Evolutionary conservation across 768 basidiomycete species (phyloP), one percentile per base, ranked within the genome.

Genomic region (Daedaleopsis sinensis): DNA sequence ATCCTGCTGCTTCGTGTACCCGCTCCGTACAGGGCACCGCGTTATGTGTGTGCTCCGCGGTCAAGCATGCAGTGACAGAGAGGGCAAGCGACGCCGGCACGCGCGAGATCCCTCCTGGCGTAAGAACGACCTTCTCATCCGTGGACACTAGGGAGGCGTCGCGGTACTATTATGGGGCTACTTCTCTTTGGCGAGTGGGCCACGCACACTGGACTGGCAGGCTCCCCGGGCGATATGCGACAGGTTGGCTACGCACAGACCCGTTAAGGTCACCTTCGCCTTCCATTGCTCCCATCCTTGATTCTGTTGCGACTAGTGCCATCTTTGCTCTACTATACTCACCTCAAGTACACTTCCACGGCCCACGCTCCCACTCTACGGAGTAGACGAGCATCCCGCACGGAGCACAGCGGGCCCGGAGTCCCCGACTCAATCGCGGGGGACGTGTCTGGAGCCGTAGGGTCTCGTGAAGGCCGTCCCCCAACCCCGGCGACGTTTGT

Each of bases 401-500:
- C 78, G 72, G 76, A 76, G 73, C 72, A 73, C 68, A 63, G 48
- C 63, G 51, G 70, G 73, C 69, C 73, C 75, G 63, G 77, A 74
- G 82, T 79, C 80, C 68, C 46, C 64, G 81, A 76, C 81, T 79
- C 78, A 75, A 67, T 68, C 74, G 64, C 64, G 70, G 71, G 67
- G 50, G 13, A 57, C 62, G 63, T 55, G 53, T 27, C 42, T 38
- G 13, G 47, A 56, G 19, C 5, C 49, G 15, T 50, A 65, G 53
- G 66, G 61, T 36, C 58, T 44, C 47, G 39, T 46, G 51, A 53
- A 61, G 59, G 67, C 62, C 64, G 60, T 52, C 71, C 75, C 77
- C 76, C 79, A 79, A 67, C 66, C 78, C 82, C 83, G 85, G 85
- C 71, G 79, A 78, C 52, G 71, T 84, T 85, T 80, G 61, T 59